Conservation (phyloP, 177 flowering plant species). For the Vitis hybrid region DNA sequence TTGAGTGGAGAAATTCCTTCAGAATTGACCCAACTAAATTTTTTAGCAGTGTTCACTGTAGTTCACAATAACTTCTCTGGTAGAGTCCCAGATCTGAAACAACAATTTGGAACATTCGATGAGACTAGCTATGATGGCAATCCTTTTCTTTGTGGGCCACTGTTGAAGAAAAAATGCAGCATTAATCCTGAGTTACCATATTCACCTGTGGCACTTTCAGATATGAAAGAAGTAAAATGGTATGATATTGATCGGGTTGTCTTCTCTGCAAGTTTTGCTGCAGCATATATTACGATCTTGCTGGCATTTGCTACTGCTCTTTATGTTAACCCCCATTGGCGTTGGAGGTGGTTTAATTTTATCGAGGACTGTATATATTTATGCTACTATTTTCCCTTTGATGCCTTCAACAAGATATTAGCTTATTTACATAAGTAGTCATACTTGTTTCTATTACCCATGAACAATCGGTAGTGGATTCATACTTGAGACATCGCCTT, state of each 20-base stretch:
- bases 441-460: neutral
- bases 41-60: slow-evolving; percentile 10
- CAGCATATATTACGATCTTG: neutral
- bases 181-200: no score
- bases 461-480: neutral
- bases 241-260: neutral
- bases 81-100: neutral
- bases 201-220: neutral
- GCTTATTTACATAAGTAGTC: neutral
- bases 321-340: slow-evolving; percentile 6
- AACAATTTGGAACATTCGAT: slow-evolving; percentile 12
- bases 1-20: slow-evolving; percentile 11
- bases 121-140: slow-evolving; percentile 13
- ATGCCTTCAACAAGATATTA: neutral
- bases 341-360: neutral
- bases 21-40: slow-evolving; percentile 1
- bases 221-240: neutral
- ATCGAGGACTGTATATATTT: slow-evolving; percentile 1
- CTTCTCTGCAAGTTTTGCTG: neutral
- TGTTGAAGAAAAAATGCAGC: slow-evolving; percentile 2
- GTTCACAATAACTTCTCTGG: slow-evolving; percentile 17
- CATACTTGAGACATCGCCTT: neutral
- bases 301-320: neutral
- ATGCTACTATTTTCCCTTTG: neutral
- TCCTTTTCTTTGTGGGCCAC: slow-evolving; percentile 13